These are phyloP conservation scores for Zea mays DNA, from an alignment of 176 grass and related monocot genomes.

Conservation along the genomic window Zm-B73-REFERENCE-NAM-5.0 NC_050102.1:127851001-127851500, in stretches of 20 bases:
- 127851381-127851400: conserved; percentile 5
- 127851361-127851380: conserved; percentile 24
- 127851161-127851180: not conserved
- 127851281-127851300: not conserved
- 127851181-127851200: not conserved
- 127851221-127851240: conserved; percentile 8
- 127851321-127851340: not conserved
- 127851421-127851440: conserved; percentile 13
- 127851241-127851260: not conserved
- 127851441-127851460: conserved; percentile 55
- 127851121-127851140: not conserved
- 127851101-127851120: not conserved
- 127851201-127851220: not conserved
- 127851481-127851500: conserved; percentile 51
- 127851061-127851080: conserved; percentile 1
- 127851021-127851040: conserved; percentile 52
- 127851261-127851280: conserved; percentile 26
- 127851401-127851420: conserved; percentile 18
- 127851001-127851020: conserved; percentile 77
- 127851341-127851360: conserved; percentile 26
- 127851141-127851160: not conserved
- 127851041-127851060: conserved; percentile 8
- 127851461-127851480: conserved; percentile 80
- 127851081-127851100: not conserved
- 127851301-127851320: not conserved